phyloP scores from a whole-genome alignment of 2,329 filamentous ascomycete genomes.

The Rutstroemia sp. region DNA sequence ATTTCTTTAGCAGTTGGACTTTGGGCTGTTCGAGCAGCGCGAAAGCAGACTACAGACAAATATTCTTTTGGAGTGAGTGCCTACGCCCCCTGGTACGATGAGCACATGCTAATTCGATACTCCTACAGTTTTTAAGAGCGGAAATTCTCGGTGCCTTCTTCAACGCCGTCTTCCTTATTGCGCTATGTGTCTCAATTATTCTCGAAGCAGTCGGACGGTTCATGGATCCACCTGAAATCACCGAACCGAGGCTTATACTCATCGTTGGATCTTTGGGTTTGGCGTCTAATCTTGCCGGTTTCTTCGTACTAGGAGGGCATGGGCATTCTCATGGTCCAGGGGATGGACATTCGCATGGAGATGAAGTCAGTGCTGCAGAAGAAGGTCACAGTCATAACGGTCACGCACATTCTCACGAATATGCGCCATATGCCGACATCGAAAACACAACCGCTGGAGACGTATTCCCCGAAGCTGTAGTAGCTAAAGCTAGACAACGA shows the following conservation, averaged over 20 bases:
- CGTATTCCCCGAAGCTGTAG: slow-evolving; percentile 53
- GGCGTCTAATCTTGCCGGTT: slow-evolving; percentile 79
- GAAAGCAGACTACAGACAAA: slow-evolving; percentile 76
- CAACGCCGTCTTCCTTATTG: slow-evolving; percentile 96
- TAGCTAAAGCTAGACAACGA: slow-evolving; percentile 38
- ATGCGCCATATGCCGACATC: slow-evolving; percentile 29
- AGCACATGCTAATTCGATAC: slow-evolving; percentile 12
- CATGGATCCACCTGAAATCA: slow-evolving; percentile 81
- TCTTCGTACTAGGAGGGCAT: slow-evolving; percentile 89
- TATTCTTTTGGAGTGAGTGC: slow-evolving; percentile 84
- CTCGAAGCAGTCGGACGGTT: slow-evolving; percentile 91
- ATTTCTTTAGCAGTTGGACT: slow-evolving; percentile 86
- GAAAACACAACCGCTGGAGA: slow-evolving; percentile 53
- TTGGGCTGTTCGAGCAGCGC: slow-evolving; percentile 89
- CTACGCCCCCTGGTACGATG: not conserved
- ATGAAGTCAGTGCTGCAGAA: slow-evolving; percentile 25
- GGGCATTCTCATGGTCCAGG: slow-evolving; percentile 71
- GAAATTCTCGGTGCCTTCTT: slow-evolving; percentile 95
- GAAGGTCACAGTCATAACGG: slow-evolving; percentile 29
- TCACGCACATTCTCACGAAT: slow-evolving; percentile 34
- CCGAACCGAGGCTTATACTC: slow-evolving; percentile 77
- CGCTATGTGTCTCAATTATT: slow-evolving; percentile 91
- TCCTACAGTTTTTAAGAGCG: slow-evolving; percentile 77
- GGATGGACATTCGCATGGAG: slow-evolving; percentile 36
- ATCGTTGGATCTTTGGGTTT: slow-evolving; percentile 84